Evolutionary conservation across 2,329 filamentous ascomycete genomes (phyloP), one percentile per base, ranked within the genome.

Genomic region (Penicillium sp.): DNA sequence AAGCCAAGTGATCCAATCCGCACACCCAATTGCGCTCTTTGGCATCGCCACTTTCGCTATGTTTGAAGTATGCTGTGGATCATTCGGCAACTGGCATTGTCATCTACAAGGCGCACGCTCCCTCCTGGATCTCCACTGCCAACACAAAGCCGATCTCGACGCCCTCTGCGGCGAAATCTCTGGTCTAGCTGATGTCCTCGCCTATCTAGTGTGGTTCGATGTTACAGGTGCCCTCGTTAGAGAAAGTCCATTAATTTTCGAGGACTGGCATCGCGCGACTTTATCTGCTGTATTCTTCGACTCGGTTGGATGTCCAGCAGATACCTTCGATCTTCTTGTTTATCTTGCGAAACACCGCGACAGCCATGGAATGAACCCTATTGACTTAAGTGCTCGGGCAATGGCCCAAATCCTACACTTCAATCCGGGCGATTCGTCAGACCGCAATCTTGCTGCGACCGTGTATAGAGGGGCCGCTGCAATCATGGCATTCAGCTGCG

Each of bases 41-140:
- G 76, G 75, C 1, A 78, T 78, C 17, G 75, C 75, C 0, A 75
- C 73, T 0, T 78, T 78, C 56, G 75, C 76, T 0, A 73, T 78
- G 33, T 75, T 78, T 26, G 76, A 78, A 12, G 75, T 78, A 0
- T 77, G 71, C 37, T 75, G 77, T 30, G 70, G 73, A 0, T 67
- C 73, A 0, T 78, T 78, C 71, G 76, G 75, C 56, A 72, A 62
- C 40, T 68, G 66, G 66, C 57, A 66, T 38, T 66, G 72, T 5
- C 75, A 78, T 60, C 60, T 78, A 0, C 67, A 73, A 36, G 76
- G 76, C 1, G 76, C 75, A 0, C 71, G 70, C 7, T 75, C 73
- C 0, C 52, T 78, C 7, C 67, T 78, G 2, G 76, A 78, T 49
- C 70, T 69, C 16, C 75, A 77, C 54, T 77, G 75, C 43, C 67